Percentiles rank a stretch among this genome's conserved stretches.
Evolutionary conservation across 2,329 filamentous ascomycete genomes (phyloP).

Genomic region (Grosmannia huntii): DNA sequence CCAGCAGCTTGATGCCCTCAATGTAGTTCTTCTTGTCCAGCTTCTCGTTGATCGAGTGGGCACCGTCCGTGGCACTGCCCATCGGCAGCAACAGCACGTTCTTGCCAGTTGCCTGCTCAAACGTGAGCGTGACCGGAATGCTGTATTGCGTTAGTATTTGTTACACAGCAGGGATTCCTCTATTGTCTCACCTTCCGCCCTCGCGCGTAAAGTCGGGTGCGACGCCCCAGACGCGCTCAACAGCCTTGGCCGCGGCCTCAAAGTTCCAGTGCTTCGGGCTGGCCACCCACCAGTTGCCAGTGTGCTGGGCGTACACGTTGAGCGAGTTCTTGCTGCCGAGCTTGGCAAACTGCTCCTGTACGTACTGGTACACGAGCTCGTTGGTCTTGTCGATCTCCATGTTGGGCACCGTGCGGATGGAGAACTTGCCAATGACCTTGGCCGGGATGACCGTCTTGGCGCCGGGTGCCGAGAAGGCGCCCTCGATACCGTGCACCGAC

Average conservation of each 20-base stretch:
- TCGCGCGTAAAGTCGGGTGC: slow-evolving; percentile 92
- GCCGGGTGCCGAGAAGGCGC: slow-evolving; percentile 82
- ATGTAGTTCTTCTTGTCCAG: slow-evolving; percentile 96
- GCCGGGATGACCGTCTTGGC: slow-evolving; percentile 98
- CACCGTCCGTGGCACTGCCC: slow-evolving; percentile 92
- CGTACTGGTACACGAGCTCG: slow-evolving; percentile 67
- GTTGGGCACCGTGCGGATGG: slow-evolving; percentile 90
- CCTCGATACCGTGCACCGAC: slow-evolving; percentile 88
- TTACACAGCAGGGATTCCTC: not conserved
- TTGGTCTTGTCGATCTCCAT: slow-evolving; percentile 93
- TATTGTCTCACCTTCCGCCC: slow-evolving; percentile 57
- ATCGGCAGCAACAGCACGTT: slow-evolving; percentile 92
- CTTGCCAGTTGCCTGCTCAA: slow-evolving; percentile 96
- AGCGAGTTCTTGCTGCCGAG: slow-evolving; percentile 86
- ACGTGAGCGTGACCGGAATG: slow-evolving; percentile 93
- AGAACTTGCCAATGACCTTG: slow-evolving; percentile 97
- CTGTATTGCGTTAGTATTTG: slow-evolving; percentile 27
- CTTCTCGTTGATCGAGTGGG: slow-evolving; percentile 98
- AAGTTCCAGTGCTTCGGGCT: slow-evolving; percentile 99
- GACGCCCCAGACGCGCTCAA: slow-evolving; percentile 86
- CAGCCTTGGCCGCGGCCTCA: slow-evolving; percentile 84
- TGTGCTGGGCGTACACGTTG: slow-evolving; percentile 71
- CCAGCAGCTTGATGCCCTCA: slow-evolving; percentile 90
- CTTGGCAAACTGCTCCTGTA: slow-evolving; percentile 75
- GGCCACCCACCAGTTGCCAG: slow-evolving; percentile 97